These are phyloP conservation scores for Paramyrothecium sp. DNA, from an alignment of 2,329 filamentous ascomycete genomes.

Conservation along the genomic window DNA sequence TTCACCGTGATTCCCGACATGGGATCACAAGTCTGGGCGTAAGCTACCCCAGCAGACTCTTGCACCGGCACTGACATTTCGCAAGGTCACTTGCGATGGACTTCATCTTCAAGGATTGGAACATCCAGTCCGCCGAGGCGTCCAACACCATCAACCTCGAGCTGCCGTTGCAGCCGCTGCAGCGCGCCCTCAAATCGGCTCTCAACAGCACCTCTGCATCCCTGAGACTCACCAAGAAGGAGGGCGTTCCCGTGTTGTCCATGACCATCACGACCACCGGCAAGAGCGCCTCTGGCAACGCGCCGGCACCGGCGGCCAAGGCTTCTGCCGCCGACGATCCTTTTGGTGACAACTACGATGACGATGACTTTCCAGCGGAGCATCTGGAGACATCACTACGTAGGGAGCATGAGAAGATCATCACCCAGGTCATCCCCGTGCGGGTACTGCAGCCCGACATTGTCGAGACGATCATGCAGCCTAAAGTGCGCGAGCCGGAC, in stretches of 20 bases:
- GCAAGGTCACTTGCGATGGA: conserved; percentile 63
- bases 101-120: conserved; percentile 83
- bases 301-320: conserved; percentile 22
- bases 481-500: conserved; percentile 84
- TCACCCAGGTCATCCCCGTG: conserved; percentile 96
- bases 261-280: conserved; percentile 80
- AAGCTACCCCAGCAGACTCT: conserved; percentile 36
- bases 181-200: conserved; percentile 89
- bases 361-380: conserved; percentile 46
- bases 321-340: conserved; percentile 33
- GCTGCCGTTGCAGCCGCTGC: conserved; percentile 81
- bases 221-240: conserved; percentile 89
- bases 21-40: conserved; percentile 96
- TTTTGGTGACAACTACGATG: conserved; percentile 38
- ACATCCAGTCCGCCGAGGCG: conserved; percentile 78
- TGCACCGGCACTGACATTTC: conserved; percentile 2
- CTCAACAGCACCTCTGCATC: conserved; percentile 77
- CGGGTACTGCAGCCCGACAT: conserved; percentile 79
- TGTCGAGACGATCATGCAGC: conserved; percentile 93
- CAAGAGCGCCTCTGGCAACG: conserved; percentile 35
- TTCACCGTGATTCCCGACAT: conserved; percentile 96
- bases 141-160: conserved; percentile 95
- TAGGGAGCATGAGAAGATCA: conserved; percentile 81
- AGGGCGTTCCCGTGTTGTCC: conserved; percentile 79
- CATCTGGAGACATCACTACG: conserved; percentile 56